Evolutionary conservation across 139 green algal species (phyloP), one percentile per base, ranked within the genome.

Genomic region (Haematococcus lacustris): DNA sequence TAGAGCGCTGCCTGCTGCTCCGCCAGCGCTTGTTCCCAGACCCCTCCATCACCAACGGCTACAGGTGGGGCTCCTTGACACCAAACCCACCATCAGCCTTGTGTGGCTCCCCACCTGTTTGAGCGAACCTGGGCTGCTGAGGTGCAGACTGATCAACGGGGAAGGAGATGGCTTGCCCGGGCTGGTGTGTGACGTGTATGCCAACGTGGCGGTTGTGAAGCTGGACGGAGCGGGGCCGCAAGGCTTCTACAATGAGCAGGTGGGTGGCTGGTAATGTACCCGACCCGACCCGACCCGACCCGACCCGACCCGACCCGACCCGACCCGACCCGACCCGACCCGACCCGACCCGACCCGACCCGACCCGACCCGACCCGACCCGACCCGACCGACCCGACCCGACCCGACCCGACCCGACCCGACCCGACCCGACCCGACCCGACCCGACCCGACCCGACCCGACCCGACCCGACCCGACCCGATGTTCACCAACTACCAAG

Each of bases 141-240:
- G 57, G 57, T 65, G 30, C n/a, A 21, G 79, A 28, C 62, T 88
- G 43, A 26, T 88, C 64, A 88, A 88, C 63, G 83, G 74, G 7
- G 79, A 88, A 47, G 83, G 83, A 17, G 79, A 85, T 61, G 77
- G 79, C 3, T 68, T 88, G 66, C 83, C 83, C 5, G 70, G 60
- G 3, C 51, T 79, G 51, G 70, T 78, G 30, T 65, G 72, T 23
- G 78, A 83, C 57, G 3, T 80, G 38, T 84, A 80, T 67, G n/a
- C 51, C 23, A 5, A 65, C 38, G 32, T 67, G 7, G 81, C 81
- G 2, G 83, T 88, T 1, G 62, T 88, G 38, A 88, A 88, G 76
- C 71, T 84, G 50, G 83, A 88, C 62, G 83, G 83, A 0, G 68
- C 73, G 25, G 80, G 83, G 1, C 71, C 83, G 0, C 63, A 73